phyloP scores from a whole-genome alignment of 306 rosid species.

The Vigna hirtella region DNA sequence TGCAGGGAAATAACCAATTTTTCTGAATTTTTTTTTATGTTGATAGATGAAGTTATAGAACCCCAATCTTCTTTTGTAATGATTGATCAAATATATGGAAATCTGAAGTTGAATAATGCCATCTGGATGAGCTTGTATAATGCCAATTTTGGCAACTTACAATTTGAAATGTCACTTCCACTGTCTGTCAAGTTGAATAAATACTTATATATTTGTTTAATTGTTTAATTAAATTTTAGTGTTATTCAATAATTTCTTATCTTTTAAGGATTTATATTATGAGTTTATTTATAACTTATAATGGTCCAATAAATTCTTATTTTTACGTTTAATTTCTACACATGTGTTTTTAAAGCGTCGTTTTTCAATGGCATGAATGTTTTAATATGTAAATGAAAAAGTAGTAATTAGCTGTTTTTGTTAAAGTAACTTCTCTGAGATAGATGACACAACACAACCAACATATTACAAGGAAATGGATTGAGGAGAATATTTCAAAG shows the following conservation, averaged over 20 bases:
- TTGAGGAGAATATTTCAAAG: too few relatives aligned
- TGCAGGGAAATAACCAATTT: conserved; percentile 49
- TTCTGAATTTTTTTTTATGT: conserved; percentile 49
- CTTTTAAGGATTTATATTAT: neutral
- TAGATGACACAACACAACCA: too few relatives aligned
- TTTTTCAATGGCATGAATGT: neutral
- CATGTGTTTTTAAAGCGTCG: neutral
- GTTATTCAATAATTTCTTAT: neutral
- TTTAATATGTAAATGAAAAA: neutral
- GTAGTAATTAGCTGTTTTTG: too few relatives aligned
- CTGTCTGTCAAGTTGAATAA: neutral
- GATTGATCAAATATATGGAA: conserved; percentile 44
- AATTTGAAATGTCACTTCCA: conserved; percentile 16
- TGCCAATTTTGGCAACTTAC: neutral
- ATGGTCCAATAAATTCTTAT: too few relatives aligned
- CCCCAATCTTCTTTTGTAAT: conserved; percentile 53
- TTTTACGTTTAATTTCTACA: neutral
- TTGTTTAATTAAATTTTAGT: neutral
- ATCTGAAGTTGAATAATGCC: conserved; percentile 42
- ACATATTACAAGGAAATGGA: too few relatives aligned
- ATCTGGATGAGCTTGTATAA: conserved; percentile 15
- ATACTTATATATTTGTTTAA: neutral
- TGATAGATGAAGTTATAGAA: conserved; percentile 44
- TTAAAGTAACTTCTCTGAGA: neutral
- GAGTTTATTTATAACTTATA: too few relatives aligned